Percentiles rank a stretch among this genome's conserved stretches.
phyloP scores from a whole-genome alignment of 2,329 filamentous ascomycete genomes.

The Leptographium radiaticola region DNA sequence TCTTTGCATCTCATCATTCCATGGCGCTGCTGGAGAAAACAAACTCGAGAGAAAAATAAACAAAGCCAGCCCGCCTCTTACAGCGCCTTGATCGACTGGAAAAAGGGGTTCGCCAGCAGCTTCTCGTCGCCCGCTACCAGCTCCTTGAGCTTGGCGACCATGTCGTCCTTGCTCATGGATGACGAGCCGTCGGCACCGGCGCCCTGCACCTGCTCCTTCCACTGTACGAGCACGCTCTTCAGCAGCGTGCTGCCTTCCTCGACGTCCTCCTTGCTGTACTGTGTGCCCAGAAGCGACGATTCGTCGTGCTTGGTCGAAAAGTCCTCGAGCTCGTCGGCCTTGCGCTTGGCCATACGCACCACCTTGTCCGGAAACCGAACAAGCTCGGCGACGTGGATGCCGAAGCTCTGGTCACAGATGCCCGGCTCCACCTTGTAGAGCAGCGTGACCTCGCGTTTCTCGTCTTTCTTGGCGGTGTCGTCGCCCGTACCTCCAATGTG shows the following conservation, averaged over 20 bases:
- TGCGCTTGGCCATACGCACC: constrained; percentile 96
- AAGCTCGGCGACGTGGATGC: constrained; percentile 94
- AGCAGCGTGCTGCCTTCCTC: constrained; percentile 77
- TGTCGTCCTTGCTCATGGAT: constrained; percentile 56
- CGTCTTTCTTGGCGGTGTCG: constrained; percentile 12
- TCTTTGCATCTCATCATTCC: not conserved
- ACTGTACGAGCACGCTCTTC: constrained; percentile 69
- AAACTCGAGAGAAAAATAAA: not conserved
- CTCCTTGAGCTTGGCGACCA: constrained; percentile 65
- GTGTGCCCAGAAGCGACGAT: constrained; percentile 27
- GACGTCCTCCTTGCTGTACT: constrained; percentile 72
- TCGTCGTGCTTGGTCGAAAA: constrained; percentile 70
- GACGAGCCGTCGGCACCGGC: constrained; percentile 17
- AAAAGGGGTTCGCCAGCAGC: constrained; percentile 53
- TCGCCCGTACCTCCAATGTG: constrained; percentile 54
- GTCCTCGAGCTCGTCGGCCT: constrained; percentile 95
- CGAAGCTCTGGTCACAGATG: constrained; percentile 94
- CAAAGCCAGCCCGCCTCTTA: constrained; percentile 14
- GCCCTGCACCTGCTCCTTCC: constrained; percentile 62
- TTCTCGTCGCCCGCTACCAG: constrained; percentile 62
- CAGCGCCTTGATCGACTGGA: constrained; percentile 48
- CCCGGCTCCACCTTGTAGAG: constrained; percentile 95
- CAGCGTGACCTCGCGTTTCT: constrained; percentile 76
- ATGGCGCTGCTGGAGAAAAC: not conserved
- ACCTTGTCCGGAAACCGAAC: constrained; percentile 96